Conservation (phyloP, 1,284 basidiomycete species). For the Cutaneotrichosporon spelunceum region DNA sequence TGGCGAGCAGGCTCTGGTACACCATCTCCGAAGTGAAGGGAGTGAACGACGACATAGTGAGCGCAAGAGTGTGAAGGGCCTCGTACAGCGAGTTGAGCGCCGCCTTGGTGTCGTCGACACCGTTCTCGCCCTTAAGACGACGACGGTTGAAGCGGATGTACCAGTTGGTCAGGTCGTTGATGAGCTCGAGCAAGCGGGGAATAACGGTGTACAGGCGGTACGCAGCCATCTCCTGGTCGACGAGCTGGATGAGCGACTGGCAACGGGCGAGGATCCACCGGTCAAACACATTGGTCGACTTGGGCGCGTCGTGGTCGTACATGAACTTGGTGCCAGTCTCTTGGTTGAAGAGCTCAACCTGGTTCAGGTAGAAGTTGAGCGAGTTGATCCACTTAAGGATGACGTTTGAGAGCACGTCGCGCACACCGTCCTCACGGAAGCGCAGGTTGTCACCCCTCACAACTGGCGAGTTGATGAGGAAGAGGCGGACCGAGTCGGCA, state of each 20-base stretch:
- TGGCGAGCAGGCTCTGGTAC: conserved; percentile 84
- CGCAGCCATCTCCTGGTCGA: conserved; percentile 89
- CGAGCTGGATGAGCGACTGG: conserved; percentile 90
- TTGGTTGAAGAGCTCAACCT: conserved; percentile 84
- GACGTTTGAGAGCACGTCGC: conserved; percentile 90
- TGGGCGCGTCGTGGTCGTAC: conserved; percentile 81
- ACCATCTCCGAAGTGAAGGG: conserved; percentile 97
- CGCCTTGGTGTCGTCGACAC: conserved; percentile 78
- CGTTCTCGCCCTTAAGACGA: conserved; percentile 92
- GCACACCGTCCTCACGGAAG: conserved; percentile 97
- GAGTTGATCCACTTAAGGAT: conserved; percentile 99
- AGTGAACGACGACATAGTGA: conserved; percentile 97
- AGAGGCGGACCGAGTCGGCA: conserved; percentile 95
- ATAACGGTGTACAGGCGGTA: conserved; percentile 99
- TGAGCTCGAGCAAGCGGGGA: conserved; percentile 83
- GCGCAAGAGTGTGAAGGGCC: conserved; percentile 86
- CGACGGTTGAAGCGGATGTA: conserved; percentile 99
- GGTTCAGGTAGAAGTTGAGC: conserved; percentile 99
- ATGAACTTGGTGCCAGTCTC: conserved; percentile 73
- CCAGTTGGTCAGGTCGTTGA: conserved; percentile 99
- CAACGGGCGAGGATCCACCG: conserved; percentile 96
- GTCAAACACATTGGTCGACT: conserved; percentile 94
- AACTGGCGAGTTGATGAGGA: conserved; percentile 97
- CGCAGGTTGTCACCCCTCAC: conserved; percentile 96
- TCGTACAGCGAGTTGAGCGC: conserved; percentile 97